phyloP scores from a whole-genome alignment of 345 rosid genomes.

The Syzygium jambos region DNA sequence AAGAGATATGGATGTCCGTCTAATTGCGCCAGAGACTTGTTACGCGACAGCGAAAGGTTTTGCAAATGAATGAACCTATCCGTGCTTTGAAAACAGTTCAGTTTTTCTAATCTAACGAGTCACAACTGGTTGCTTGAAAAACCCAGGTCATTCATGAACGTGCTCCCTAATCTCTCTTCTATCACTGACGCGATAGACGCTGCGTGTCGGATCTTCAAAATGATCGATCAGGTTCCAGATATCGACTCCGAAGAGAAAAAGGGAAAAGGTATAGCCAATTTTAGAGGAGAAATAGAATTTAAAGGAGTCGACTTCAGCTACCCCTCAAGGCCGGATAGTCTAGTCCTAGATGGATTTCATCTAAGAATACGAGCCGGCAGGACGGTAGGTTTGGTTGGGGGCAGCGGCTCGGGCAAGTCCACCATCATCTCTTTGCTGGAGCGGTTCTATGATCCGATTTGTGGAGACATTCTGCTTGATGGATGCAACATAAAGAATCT shows the following conservation, averaged over 20 bases:
- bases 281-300: slow-evolving; percentile 38
- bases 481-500: slow-evolving; percentile 28
- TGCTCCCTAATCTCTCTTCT: slow-evolving; percentile 38
- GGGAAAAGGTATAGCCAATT: slow-evolving; percentile 22
- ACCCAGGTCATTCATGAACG: slow-evolving; percentile 26
- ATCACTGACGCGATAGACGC: slow-evolving; percentile 27
- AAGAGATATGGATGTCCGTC: neutral
- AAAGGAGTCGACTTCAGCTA: slow-evolving; percentile 39
- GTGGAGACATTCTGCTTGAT: slow-evolving; percentile 32
- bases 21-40: neutral
- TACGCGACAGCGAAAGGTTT: neutral
- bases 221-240: slow-evolving; percentile 26
- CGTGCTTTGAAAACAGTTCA: neutral
- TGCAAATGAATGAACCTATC: neutral
- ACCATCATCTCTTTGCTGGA: slow-evolving; percentile 42
- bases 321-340: slow-evolving; percentile 34
- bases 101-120: neutral
- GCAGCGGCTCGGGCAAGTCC: slow-evolving; percentile 56
- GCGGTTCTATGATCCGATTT: slow-evolving; percentile 40
- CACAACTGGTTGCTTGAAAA: neutral
- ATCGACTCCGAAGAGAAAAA: slow-evolving; percentile 26
- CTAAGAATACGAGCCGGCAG: slow-evolving; percentile 33
- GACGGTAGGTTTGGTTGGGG: slow-evolving; percentile 46
- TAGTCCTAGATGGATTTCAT: slow-evolving; percentile 25
- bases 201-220: slow-evolving; percentile 21